Conservation (phyloP, 2,329 filamentous ascomycete genomes). For the Cercospora sojina region DNA sequence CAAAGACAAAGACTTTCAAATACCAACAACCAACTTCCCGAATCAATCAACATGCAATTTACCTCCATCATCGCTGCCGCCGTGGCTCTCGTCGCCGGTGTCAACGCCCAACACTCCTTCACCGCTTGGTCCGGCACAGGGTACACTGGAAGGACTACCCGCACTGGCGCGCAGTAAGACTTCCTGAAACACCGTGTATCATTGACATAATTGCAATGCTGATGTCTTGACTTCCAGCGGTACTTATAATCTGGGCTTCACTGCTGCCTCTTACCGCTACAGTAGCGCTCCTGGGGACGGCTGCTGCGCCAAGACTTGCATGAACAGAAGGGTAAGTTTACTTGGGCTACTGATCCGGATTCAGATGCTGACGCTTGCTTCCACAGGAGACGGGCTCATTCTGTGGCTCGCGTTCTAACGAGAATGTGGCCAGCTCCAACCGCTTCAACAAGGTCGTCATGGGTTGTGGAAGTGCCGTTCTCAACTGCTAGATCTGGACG, state of each 20-base stretch:
- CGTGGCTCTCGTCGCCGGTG: neutral
- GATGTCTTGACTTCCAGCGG: neutral
- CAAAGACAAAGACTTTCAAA: neutral
- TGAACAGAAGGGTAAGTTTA: neutral
- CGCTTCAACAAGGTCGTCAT: constrained; percentile 9
- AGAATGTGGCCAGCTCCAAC: neutral
- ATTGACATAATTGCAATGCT: neutral
- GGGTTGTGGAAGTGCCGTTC: neutral
- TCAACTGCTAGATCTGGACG: neutral
- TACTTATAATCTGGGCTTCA: constrained; percentile 8
- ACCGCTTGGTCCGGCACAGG: neutral
- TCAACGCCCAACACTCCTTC: neutral
- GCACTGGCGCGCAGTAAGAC: constrained; percentile 2
- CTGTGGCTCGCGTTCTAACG: neutral
- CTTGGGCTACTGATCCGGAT: neutral
- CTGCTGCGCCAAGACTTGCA: constrained; percentile 6
- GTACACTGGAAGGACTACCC: neutral
- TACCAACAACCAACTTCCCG: neutral
- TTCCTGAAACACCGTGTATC: neutral
- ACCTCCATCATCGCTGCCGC: constrained; percentile 4
- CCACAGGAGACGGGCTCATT: constrained; percentile 4
- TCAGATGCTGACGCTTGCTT: neutral
- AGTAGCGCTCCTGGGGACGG: neutral
- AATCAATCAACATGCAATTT: constrained; percentile 1
- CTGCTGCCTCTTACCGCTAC: constrained; percentile 7